phyloP scores from a whole-genome alignment of 106 monocot genomes.

The Acorus calamus region DNA sequence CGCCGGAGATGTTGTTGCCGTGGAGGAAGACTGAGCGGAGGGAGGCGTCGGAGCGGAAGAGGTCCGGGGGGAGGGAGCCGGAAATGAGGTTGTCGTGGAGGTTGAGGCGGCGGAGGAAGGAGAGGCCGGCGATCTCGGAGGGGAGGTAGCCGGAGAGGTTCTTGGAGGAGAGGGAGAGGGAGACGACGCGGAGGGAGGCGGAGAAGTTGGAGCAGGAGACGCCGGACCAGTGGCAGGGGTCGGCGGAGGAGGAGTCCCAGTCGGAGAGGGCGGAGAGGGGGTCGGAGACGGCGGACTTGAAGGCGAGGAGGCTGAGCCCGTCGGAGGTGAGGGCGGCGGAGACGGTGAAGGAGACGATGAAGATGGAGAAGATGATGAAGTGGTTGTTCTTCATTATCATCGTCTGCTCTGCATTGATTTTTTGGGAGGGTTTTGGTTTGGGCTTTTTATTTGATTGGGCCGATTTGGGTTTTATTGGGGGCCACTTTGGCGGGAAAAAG shows the following conservation, averaged over 20 bases:
- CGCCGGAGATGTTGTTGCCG: slow-evolving; percentile 66
- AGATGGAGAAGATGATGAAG: too few relatives aligned
- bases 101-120: slow-evolving; percentile 75
- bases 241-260: slow-evolving; percentile 40
- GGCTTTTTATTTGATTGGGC: too few relatives aligned
- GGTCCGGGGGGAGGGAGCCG: slow-evolving; percentile 45
- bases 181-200: slow-evolving; percentile 51
- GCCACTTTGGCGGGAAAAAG: too few relatives aligned
- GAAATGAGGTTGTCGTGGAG: slow-evolving; percentile 62
- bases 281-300: slow-evolving; percentile 78
- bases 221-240: slow-evolving; percentile 82
- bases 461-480: too few relatives aligned
- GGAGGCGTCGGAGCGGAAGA: slow-evolving; percentile 53
- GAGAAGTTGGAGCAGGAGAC: slow-evolving; percentile 55
- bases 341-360: too few relatives aligned
- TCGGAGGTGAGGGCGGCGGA: slow-evolving; percentile 42
- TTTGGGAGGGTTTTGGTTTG: too few relatives aligned
- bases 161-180: slow-evolving; percentile 53
- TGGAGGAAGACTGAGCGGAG: slow-evolving; percentile 80
- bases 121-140: slow-evolving; percentile 64
- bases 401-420: too few relatives aligned
- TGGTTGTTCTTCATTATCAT: too few relatives aligned
- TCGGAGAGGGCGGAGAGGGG: slow-evolving; percentile 30
- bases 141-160: slow-evolving; percentile 90
- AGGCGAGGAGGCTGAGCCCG: slow-evolving; percentile 67